Evolutionary conservation across 2,329 filamentous ascomycete species (phyloP).

Genomic region (Cladosporium sp.): DNA sequence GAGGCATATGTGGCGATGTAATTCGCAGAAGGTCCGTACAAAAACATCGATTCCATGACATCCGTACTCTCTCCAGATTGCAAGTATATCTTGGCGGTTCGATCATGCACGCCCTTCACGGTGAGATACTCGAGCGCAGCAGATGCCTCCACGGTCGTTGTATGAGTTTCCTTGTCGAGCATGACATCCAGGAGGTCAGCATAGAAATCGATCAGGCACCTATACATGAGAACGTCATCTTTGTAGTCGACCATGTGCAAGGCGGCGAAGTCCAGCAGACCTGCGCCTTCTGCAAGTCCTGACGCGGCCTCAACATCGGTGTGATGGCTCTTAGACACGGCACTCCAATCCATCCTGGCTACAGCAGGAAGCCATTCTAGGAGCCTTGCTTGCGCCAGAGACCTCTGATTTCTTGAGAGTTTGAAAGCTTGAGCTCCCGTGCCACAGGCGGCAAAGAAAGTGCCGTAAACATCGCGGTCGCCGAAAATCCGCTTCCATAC

Average conservation of each 20-base stretch:
- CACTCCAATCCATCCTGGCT: constrained; percentile 56
- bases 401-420: constrained; percentile 54
- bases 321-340: constrained; percentile 53
- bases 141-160: constrained; percentile 16
- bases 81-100: constrained; percentile 53
- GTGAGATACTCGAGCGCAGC: constrained; percentile 54
- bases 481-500: constrained; percentile 64
- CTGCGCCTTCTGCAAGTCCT: constrained; percentile 35
- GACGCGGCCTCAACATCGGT: constrained; percentile 51
- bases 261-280: constrained; percentile 57
- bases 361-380: constrained; percentile 58
- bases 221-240: constrained; percentile 61
- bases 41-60: constrained; percentile 53
- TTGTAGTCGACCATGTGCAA: constrained; percentile 57
- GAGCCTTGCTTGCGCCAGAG: constrained; percentile 61
- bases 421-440: constrained; percentile 39
- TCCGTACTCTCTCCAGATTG: constrained; percentile 49
- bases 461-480: constrained; percentile 58
- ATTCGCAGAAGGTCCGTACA: constrained; percentile 56
- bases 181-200: constrained; percentile 51
- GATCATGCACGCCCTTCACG: constrained; percentile 51
- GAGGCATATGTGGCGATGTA: constrained; percentile 60
- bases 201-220: constrained; percentile 60
- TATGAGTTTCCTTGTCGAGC: constrained; percentile 20
- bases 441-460: constrained; percentile 58